Base-by-base conservation (phyloP, 805 yeast genomes). In the Candida saitoana region DNA sequence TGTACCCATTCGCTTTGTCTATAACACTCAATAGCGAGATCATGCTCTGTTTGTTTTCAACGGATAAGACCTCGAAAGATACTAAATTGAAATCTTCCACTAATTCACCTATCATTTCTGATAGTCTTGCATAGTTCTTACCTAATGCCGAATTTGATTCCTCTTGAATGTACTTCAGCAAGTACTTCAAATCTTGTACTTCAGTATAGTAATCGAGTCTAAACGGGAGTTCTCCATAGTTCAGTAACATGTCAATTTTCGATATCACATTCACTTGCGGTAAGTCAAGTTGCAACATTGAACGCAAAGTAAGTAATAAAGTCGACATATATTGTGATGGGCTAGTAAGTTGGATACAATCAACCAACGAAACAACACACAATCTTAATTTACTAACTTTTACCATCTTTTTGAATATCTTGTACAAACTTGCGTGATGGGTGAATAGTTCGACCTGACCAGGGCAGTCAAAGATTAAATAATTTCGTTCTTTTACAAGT, bases 361-460 rank as follows among this genome's bases (percentile, higher is more conserved):
- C 99, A 9, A 91, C 79, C 34, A 93, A 67, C 39, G 90, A 86
- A 0, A 93, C 90, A 18, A 91, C 96, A 50, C 91, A 84, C 5
- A 86, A 59, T 39, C 98, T 70, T 52, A 87, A 74, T 46, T 81
- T 89, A 39, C 79, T 79, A 9, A 39, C 32, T 45, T 79, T 82
- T 2, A 53, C 51, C 35, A 93, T 65, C 36, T 60, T 71, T 46
- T 76, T 74, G 62, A 90, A 87, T 4, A 93, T 83, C 40, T 70
- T 69, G 33, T 72, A 74, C 34, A 95, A 65, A 0, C 96, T 81
- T 1, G 82, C 76, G 54, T 87, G 95, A 56, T 87, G 95, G 2
- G 99, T 93, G 64, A 87, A 93, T 12, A 93, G 73, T 59, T 93
- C 99, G 1, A 89, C 93, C 60, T 93, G 99, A 1, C 99, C 99